phyloP scores from a whole-genome alignment of 2,329 filamentous ascomycete genomes.

The Leptographium wingfieldii region DNA sequence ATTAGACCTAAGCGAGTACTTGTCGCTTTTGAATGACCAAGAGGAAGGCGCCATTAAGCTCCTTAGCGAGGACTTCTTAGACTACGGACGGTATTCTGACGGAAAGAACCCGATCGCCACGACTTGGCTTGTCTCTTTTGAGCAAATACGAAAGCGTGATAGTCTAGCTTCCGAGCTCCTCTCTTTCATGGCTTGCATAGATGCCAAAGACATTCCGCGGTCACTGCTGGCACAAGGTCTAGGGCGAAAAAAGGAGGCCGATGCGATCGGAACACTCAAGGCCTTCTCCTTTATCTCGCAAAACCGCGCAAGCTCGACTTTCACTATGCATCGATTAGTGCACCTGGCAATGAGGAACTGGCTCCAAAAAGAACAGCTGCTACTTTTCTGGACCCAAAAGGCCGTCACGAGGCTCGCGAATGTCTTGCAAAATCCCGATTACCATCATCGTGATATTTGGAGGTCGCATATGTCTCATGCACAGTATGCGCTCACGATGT shows the following conservation, averaged over 20 bases:
- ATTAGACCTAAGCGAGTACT: neutral
- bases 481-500: neutral
- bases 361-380: conserved; percentile 8
- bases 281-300: conserved; percentile 20
- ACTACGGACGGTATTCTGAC: conserved; percentile 1
- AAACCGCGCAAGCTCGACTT: conserved; percentile 8
- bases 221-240: conserved; percentile 13
- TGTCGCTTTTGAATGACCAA: conserved; percentile 5
- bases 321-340: conserved; percentile 20
- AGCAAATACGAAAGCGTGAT: conserved; percentile 9
- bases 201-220: conserved; percentile 18
- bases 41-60: conserved; percentile 4
- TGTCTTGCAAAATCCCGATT: conserved; percentile 5
- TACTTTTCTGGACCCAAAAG: neutral
- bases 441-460: neutral
- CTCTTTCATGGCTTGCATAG: conserved; percentile 18
- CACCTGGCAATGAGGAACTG: conserved; percentile 18
- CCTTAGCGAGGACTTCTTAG: conserved; percentile 10
- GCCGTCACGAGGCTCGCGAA: conserved; percentile 5
- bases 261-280: conserved; percentile 17
- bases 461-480: conserved; percentile 5
- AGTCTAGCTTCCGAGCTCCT: conserved; percentile 18
- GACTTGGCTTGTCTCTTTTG: conserved; percentile 12
- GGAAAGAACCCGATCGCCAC: conserved; percentile 8
- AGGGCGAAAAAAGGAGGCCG: conserved; percentile 7